Conservation (phyloP, 352 stramenopile genomes). For the Phytophthora aleatoria region DNA sequence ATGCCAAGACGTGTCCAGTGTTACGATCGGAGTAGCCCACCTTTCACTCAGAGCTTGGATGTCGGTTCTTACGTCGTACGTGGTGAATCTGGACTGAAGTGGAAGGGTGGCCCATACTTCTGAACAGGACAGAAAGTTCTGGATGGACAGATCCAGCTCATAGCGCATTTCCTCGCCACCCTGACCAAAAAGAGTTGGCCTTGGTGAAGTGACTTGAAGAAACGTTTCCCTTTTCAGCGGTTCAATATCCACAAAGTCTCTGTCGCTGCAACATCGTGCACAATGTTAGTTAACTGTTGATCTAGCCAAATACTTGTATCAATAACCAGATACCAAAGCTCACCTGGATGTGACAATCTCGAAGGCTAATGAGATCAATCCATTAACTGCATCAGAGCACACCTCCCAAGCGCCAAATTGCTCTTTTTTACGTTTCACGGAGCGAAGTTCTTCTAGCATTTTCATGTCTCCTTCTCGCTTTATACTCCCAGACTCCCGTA, state of each 20-base stretch:
- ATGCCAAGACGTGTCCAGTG: conserved; percentile 30
- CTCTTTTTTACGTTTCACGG: conserved; percentile 29
- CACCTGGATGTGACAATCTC: conserved; percentile 34
- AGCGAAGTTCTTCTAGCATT: conserved; percentile 39
- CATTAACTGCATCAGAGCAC: conserved; percentile 39
- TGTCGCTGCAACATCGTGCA: conserved; percentile 15
- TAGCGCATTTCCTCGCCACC: conserved; percentile 22
- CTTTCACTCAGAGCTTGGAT: conserved; percentile 21
- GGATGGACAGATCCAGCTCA: conserved; percentile 31
- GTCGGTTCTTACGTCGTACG: conserved; percentile 21
- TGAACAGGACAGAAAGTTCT: conserved; percentile 30
- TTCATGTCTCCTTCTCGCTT: conserved; percentile 46
- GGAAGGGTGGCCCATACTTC: conserved; percentile 37
- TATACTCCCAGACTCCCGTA: conserved; percentile 38
- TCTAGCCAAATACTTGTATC: background rate
- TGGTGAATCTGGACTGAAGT: conserved; percentile 19
- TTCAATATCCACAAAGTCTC: conserved; percentile 24
- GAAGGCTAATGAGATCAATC: conserved; percentile 37
- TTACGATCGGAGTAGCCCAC: conserved; percentile 5
- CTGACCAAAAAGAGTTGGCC: background rate
- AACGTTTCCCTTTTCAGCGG: conserved; percentile 31
- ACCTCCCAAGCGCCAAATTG: conserved; percentile 21
- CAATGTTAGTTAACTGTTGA: background rate
- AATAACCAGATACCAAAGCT: background rate
- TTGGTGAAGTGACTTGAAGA: conserved; percentile 12